phyloP scores from a whole-genome alignment of 768 basidiomycete species.

The Pulveroboletus sp. region DNA sequence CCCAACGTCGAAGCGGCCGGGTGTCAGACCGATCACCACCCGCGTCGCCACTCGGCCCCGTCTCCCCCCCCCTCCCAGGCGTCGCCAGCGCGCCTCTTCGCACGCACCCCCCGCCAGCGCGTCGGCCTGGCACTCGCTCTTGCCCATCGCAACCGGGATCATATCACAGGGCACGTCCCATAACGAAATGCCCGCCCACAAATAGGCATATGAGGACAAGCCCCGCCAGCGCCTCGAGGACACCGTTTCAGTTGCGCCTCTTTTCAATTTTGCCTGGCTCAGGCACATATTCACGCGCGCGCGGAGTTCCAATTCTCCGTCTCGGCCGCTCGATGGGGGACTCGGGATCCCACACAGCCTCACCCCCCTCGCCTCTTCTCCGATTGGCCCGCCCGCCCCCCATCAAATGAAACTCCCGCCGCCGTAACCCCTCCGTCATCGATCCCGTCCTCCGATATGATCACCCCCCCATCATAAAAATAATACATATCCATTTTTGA shows the following conservation, averaged over 20 bases:
- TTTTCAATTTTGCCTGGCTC: slow-evolving; percentile 21
- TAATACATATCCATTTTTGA: slow-evolving; percentile 7
- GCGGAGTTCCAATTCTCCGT: slow-evolving; percentile 21
- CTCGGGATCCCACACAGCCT: slow-evolving; percentile 22
- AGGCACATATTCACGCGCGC: slow-evolving; percentile 23
- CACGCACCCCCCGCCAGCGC: no score
- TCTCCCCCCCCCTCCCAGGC: no score
- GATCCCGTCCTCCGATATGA: no score
- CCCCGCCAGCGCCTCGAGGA: slow-evolving; percentile 19
- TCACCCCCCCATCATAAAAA: slow-evolving; percentile 21
- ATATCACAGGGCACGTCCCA: slow-evolving; percentile 3
- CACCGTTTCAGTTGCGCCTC: slow-evolving; percentile 29
- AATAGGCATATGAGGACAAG: slow-evolving; percentile 22
- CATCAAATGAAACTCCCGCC: slow-evolving; percentile 13
- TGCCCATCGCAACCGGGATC: slow-evolving; percentile 21
- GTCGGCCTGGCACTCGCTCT: no score
- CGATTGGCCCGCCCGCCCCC: slow-evolving; percentile 5
- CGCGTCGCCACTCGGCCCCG: slow-evolving; percentile 11
- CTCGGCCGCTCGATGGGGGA: slow-evolving; percentile 20
- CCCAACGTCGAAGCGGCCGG: slow-evolving; percentile 20
- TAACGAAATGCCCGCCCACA: slow-evolving; percentile 17
- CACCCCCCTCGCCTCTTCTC: slow-evolving; percentile 1
- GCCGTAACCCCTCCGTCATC: slow-evolving; percentile 22
- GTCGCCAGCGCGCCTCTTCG: neutral
- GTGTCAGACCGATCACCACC: slow-evolving; percentile 7